phyloP scores from a whole-genome alignment of 768 basidiomycete genomes.

The Lactarius vividus region DNA sequence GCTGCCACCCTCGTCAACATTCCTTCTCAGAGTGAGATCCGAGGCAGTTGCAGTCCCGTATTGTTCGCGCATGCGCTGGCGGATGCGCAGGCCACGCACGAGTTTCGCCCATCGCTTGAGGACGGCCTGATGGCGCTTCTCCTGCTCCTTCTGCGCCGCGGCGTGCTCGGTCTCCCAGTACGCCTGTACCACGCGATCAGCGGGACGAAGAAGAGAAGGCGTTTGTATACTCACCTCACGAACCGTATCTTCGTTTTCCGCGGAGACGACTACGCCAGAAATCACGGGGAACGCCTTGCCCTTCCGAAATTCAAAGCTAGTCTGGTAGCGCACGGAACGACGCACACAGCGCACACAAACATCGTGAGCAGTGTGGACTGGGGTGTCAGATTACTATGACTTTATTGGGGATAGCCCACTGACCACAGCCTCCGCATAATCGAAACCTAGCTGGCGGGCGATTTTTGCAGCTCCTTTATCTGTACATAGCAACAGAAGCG shows the following conservation, averaged over 20 bases:
- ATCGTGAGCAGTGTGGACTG: background rate
- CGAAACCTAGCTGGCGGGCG: constrained; percentile 81
- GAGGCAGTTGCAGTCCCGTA: constrained; percentile 44
- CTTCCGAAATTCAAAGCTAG: constrained; percentile 95
- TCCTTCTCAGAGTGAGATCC: background rate
- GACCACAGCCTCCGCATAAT: constrained; percentile 95
- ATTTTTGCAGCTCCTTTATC: constrained; percentile 83
- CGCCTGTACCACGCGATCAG: constrained; percentile 49
- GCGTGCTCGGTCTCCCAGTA: constrained; percentile 79
- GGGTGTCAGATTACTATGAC: background rate
- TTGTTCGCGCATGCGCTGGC: constrained; percentile 76
- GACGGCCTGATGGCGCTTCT: constrained; percentile 73
- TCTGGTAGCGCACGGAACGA: constrained; percentile 44
- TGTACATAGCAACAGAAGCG: constrained; percentile 17
- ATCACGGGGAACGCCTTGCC: constrained; percentile 82
- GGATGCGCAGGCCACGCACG: constrained; percentile 83
- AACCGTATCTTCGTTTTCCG: constrained; percentile 69
- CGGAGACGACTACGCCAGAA: constrained; percentile 82
- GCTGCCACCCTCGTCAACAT: background rate
- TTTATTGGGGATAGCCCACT: constrained; percentile 33
- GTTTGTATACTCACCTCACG: constrained; percentile 55
- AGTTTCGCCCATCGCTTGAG: constrained; percentile 88
- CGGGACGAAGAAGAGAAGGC: background rate
- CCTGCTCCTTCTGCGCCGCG: constrained; percentile 70
- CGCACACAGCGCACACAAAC: background rate